These are phyloP conservation scores for Przewalskia tangutica DNA, from an alignment of 257 asterid genomes.

Conservation along the genomic window DNA sequence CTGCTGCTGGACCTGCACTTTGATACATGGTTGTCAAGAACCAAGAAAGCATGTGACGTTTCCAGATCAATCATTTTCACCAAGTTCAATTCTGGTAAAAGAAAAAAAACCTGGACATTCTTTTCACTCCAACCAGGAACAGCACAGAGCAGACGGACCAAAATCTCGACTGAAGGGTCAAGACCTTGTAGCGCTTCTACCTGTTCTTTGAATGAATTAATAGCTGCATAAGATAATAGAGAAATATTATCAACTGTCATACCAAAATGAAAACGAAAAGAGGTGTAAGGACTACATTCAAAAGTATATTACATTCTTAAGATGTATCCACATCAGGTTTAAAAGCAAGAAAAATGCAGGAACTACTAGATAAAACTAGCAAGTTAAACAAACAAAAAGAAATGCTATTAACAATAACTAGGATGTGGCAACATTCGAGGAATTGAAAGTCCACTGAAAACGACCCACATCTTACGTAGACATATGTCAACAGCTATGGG, in stretches of 20 bases:
- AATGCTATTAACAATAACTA: not conserved
- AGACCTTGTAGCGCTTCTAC: constrained; percentile 54
- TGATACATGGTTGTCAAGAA: not conserved
- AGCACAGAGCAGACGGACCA: constrained; percentile 78
- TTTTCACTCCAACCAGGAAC: constrained; percentile 98
- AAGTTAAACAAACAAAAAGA: not conserved
- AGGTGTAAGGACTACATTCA: not conserved
- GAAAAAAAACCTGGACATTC: constrained; percentile 78
- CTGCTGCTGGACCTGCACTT: constrained; percentile 92
- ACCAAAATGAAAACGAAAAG: not conserved
- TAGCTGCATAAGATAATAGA: constrained; percentile 51
- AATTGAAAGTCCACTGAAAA: not conserved
- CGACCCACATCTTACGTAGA: not conserved
- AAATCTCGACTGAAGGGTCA: constrained; percentile 68
- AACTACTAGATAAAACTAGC: not conserved
- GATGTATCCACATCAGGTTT: not conserved
- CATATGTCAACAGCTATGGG: not conserved
- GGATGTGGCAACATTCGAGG: not conserved
- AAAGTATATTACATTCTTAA: not conserved
- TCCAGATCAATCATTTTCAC: not conserved
- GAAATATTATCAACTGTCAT: not conserved
- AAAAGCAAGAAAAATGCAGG: not conserved
- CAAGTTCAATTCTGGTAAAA: constrained; percentile 1
- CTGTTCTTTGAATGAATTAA: constrained; percentile 81
- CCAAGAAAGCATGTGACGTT: not conserved